Base-by-base conservation (phyloP, 23 red algal species). In the Gracilaria gracilis region DNA sequence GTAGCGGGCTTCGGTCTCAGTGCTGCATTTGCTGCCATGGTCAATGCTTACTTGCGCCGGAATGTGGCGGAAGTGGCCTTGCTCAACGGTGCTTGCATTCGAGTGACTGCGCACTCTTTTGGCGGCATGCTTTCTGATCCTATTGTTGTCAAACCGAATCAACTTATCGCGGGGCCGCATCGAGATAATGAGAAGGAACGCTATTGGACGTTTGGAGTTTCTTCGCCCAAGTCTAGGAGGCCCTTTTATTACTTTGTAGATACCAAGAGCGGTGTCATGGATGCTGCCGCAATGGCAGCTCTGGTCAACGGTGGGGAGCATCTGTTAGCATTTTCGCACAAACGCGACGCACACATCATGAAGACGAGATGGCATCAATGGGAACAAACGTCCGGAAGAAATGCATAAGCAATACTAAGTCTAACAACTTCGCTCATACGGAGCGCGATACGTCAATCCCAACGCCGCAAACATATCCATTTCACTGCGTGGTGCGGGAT, bases 381-480 rank as follows among this genome's bases (percentile, higher is more conserved):
- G 87, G 44, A 90, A 50, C 38, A 77, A 20, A 15, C 46, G 4
- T 77, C 39, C 28, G 72, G 72, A 17, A 77, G 46, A 77, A 12
- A 27, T 49, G 38, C 38, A 48, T 51, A 50, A 50, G 16, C 64
- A 34, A 36, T 53, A 15, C 17, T 55, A 4, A 25, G 19, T 32
- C 37, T 84, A 92, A 74, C 89, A 84, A 38, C 89, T 76, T 53
- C 89, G 89, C 65, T 92, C 89, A 61, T 74, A 92, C 9, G 89
- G 89, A 12, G 89, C 75, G 24, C 78, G 67, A 83, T 92, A 92
- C 44, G 79, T 84, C 31, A 92, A 78, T 42, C 79, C 89, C 24
- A 92, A 34, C 37, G 80, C 89, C 25, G 77, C 89, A 76, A 92
- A 92, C 57, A 92, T 65, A 46, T 92, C 89, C 59, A 74, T 67